Evolutionary conservation across 768 basidiomycete genomes (phyloP).

Genomic region (Clathrus columnatus): DNA sequence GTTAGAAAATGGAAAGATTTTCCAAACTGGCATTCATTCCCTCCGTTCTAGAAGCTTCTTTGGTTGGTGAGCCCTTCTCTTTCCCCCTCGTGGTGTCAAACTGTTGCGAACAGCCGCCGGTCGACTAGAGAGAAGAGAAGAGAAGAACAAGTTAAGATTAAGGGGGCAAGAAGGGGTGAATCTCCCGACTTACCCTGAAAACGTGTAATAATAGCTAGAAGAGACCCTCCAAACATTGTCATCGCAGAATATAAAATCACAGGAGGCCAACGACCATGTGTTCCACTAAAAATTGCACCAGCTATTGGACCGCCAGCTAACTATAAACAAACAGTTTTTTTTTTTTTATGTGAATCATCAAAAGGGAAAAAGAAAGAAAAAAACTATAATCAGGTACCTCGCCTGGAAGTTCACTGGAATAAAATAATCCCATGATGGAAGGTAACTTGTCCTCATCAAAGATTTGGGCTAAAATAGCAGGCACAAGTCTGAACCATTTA

Average conservation of each 20-base stretch:
- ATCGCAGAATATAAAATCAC: slow-evolving; percentile 6
- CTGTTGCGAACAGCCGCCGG: too few relatives aligned
- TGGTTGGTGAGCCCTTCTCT: too few relatives aligned
- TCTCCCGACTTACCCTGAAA: slow-evolving; percentile 3
- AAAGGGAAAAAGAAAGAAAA: not conserved
- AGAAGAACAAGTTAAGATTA: too few relatives aligned
- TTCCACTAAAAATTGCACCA: slow-evolving; percentile 1
- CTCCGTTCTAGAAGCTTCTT: too few relatives aligned
- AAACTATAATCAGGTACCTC: slow-evolving; percentile 4
- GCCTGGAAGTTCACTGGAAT: slow-evolving; percentile 5
- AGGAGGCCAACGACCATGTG: slow-evolving; percentile 2
- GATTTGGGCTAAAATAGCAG: slow-evolving; percentile 2
- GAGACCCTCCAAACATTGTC: slow-evolving; percentile 6
- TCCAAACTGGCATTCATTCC: too few relatives aligned
- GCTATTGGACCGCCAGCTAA: slow-evolving; percentile 5
- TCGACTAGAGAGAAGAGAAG: too few relatives aligned
- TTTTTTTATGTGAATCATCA: too few relatives aligned
- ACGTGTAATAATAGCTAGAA: slow-evolving; percentile 5
- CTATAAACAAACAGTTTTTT: not conserved
- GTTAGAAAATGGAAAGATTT: too few relatives aligned
- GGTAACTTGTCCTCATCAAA: slow-evolving; percentile 4
- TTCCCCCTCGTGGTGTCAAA: too few relatives aligned
- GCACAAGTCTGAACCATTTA: not conserved
- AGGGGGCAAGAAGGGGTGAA: too few relatives aligned
- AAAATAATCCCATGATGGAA: not conserved